These are phyloP conservation scores for Saccharomycopsis selenospora DNA, from an alignment of 805 yeast species.

Conservation along the genomic window DNA sequence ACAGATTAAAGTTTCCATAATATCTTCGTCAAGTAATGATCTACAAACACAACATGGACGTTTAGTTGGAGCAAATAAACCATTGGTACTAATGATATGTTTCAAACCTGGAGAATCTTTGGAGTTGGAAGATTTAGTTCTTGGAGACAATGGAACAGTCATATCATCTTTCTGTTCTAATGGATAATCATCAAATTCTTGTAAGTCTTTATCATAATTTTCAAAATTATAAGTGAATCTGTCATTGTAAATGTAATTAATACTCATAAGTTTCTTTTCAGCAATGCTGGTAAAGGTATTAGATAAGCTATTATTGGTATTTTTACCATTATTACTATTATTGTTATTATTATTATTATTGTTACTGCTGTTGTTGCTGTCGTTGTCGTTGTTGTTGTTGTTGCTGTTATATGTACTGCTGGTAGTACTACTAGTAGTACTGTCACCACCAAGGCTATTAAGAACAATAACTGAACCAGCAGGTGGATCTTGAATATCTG, in stretches of 20 bases:
- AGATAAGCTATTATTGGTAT: background rate
- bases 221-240: constrained; percentile 17
- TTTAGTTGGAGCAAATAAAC: constrained; percentile 11
- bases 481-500: background rate
- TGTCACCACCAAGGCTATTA: too few species aligned
- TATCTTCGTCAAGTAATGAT: constrained; percentile 27
- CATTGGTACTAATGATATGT: constrained; percentile 7
- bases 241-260: constrained; percentile 7
- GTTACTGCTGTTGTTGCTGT: constrained; percentile 3
- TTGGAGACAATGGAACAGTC: constrained; percentile 7
- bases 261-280: background rate
- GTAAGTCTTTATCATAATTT: constrained; percentile 10
- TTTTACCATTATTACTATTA: constrained; percentile 3
- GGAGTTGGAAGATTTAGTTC: constrained; percentile 10
- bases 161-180: constrained; percentile 8
- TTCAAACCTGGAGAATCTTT: constrained; percentile 7
- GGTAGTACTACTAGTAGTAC: background rate
- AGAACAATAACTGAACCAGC: too few species aligned
- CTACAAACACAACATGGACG: constrained; percentile 52
- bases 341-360: constrained; percentile 8
- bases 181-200: constrained; percentile 9
- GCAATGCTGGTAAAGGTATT: background rate
- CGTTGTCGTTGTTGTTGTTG: constrained; percentile 10
- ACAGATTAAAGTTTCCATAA: constrained; percentile 45
- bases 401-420: background rate